These are phyloP conservation scores for Lentinula aciculospora DNA, from an alignment of 768 basidiomycete species.

Conservation along the genomic window DNA sequence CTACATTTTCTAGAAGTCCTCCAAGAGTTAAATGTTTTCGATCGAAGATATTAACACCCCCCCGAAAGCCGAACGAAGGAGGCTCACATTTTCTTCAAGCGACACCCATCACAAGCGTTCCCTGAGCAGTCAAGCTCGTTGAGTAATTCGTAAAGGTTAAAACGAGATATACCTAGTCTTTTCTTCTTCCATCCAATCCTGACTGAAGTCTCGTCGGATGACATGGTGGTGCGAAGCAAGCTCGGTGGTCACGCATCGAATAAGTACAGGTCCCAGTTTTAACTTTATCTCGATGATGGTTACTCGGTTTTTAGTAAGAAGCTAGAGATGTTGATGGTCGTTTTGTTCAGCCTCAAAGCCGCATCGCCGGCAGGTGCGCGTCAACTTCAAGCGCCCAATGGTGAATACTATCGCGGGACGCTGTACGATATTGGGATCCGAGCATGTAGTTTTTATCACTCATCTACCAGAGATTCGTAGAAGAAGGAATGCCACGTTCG, in stretches of 20 bases:
- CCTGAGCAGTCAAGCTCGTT: constrained; percentile 12
- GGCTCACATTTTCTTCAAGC: neutral
- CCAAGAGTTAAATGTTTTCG: too few species aligned
- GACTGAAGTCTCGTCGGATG: constrained; percentile 9
- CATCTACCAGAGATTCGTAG: too few species aligned
- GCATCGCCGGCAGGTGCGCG: neutral
- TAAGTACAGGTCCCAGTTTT: neutral
- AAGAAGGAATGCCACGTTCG: too few species aligned
- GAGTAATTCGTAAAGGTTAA: neutral
- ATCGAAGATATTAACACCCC: neutral
- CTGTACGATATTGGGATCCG: too few species aligned
- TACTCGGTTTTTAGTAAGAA: neutral
- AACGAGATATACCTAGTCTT: constrained; percentile 21
- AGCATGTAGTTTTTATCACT: neutral
- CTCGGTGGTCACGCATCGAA: neutral
- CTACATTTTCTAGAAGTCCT: constrained; percentile 29
- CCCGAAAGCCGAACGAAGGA: too few species aligned
- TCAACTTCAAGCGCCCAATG: too few species aligned
- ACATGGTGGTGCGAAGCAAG: neutral
- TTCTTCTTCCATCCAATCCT: constrained; percentile 26
- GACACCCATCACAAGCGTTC: constrained; percentile 39
- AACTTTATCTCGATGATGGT: neutral
- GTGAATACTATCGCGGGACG: too few species aligned
- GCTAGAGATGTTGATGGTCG: neutral
- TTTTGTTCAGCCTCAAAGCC: neutral